Base-by-base conservation (phyloP, 345 rosid species). In the Microthlaspi erraticum region DNA sequence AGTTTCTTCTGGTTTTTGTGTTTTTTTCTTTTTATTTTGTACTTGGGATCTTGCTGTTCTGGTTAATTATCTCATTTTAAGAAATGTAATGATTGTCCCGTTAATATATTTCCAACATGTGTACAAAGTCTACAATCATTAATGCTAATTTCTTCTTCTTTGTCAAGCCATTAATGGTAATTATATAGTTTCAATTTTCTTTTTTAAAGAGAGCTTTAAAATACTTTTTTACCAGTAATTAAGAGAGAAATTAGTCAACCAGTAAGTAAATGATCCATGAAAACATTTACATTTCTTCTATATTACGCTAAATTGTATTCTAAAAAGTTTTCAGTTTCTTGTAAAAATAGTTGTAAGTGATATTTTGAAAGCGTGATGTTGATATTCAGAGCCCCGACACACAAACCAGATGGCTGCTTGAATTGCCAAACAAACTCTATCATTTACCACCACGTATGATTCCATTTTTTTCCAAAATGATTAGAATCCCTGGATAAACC, bases 31-130 rank as follows among this genome's bases (percentile, higher is more conserved):
- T 45, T n/a, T n/a, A n/a, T n/a, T n/a, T n/a, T n/a, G n/a, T n/a
- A n/a, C 67, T 49, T 59, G 42, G 67, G 34, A 50, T 61, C 75
- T 71, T 71, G 68, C 14, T 54, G n/a, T 19, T 31, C 33, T 63
- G 53, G 17, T 65, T 37, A 19, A 63, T 63, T 9, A 23, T 63
- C 63, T 20, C 38, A 31, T 65, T 65, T 49, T 64, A 36, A 17
- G 23, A 34, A 36, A 64, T 23, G 2, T 37, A 73, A 65, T 66
- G 45, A 58, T 65, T 65, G 60, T 57, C 31, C 12, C 1, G 36
- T 65, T 64, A 14, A 65, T 65, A 16, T 46, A 18, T 39, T 66
- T 57, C 18, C n/a, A 29, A 36, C 59, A 36, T 53, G 3, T 36
- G 10, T 70, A 4, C 62, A 53, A 49, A 23, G 37, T 37, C n/a